Conservation (phyloP, 257 asterid genomes). For the Linderniella brevidens region DNA sequence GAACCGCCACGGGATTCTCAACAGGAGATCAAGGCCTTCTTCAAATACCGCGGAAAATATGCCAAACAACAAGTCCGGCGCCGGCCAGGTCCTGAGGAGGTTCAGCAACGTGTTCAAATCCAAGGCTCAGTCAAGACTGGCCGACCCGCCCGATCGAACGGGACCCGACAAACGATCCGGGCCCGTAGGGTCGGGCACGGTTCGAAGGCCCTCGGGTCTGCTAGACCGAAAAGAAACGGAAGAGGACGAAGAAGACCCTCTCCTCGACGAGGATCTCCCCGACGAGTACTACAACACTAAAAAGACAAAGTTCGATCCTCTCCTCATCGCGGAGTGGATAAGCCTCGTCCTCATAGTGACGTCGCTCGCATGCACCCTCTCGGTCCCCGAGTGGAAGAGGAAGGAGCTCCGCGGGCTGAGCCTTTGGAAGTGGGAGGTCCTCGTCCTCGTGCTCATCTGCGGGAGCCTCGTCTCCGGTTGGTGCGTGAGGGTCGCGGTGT, state of each 20-base stretch:
- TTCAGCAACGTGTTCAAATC: conserved; percentile 26
- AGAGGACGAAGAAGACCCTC: conserved; percentile 16
- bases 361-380: conserved; percentile 10
- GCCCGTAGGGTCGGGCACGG: conserved; percentile 19
- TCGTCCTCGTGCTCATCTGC: conserved; percentile 17
- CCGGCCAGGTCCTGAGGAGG: conserved; percentile 31
- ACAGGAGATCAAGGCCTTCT: too few species aligned
- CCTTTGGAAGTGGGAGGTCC: conserved; percentile 21
- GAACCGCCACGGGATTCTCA: conserved; percentile 35
- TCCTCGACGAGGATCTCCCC: conserved; percentile 17
- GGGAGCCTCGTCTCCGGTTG: conserved; percentile 21
- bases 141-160: conserved; percentile 36
- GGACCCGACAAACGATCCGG: conserved; percentile 26
- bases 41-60: too few species aligned
- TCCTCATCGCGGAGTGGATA: conserved; percentile 9
- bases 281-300: conserved; percentile 13
- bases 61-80: too few species aligned
- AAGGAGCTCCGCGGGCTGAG: conserved; percentile 8
- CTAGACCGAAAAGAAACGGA: too few species aligned
- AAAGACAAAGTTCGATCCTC: conserved; percentile 4
- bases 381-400: conserved; percentile 3
- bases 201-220: too few species aligned
- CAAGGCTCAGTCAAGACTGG: conserved; percentile 51
- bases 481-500: conserved; percentile 18
- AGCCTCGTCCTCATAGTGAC: conserved; percentile 13